These are phyloP conservation scores for Ananas comosus DNA, from an alignment of 176 grass and related monocot genomes.

Conservation along the genomic window DNA sequence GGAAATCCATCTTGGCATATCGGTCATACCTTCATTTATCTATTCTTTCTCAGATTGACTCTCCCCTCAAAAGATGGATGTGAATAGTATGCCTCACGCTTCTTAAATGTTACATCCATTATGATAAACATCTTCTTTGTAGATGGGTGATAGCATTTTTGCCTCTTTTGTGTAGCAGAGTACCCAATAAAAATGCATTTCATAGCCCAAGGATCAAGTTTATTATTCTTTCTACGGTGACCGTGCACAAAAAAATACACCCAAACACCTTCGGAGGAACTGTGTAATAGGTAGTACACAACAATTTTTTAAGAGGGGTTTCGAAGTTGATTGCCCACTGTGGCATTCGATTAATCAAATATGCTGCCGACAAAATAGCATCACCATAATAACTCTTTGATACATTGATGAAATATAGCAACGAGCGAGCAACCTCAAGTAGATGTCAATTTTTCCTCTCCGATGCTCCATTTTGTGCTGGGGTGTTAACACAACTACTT, in stretches of 20 bases:
- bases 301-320: no score
- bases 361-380: no score
- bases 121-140: neutral
- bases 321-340: neutral
- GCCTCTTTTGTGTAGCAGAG: neutral
- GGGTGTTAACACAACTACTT: no score
- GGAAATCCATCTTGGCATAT: neutral
- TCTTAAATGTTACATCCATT: neutral
- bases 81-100: neutral
- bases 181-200: neutral
- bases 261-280: no score
- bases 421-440: neutral
- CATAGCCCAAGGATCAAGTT: neutral
- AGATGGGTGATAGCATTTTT: neutral
- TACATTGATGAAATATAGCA: neutral
- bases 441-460: conserved; percentile 6
- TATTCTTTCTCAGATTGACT: neutral
- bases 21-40: neutral
- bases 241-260: no score
- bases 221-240: neutral
- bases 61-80: neutral
- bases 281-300: no score
- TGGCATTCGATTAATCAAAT: neutral
- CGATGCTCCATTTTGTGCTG: conserved; percentile 5
- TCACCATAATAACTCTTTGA: neutral